Conservation (phyloP, 108 stramenopile genomes). For the Skeletonema marinoi region DNA sequence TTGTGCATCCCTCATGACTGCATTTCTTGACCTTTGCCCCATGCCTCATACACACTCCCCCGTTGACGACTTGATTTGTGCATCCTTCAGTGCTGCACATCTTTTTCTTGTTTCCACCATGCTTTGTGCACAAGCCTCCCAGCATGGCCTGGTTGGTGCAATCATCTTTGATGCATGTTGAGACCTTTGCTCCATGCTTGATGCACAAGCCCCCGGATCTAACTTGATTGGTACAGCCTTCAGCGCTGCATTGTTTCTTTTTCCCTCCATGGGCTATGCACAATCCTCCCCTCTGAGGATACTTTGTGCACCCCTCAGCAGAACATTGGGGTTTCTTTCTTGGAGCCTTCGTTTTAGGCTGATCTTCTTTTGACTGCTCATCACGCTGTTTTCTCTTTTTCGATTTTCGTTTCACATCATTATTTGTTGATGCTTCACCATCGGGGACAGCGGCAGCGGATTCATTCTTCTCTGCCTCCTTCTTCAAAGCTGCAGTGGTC, state of each 20-base stretch:
- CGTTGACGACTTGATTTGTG: not conserved
- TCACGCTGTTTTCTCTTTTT: too few species aligned
- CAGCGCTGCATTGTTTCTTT: not conserved
- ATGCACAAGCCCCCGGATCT: not conserved
- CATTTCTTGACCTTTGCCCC: not conserved
- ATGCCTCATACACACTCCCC: not conserved
- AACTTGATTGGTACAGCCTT: not conserved
- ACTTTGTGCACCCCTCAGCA: too few species aligned
- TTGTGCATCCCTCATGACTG: not conserved
- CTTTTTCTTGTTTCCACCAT: not conserved
- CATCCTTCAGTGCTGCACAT: not conserved
- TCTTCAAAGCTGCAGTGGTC: too few species aligned
- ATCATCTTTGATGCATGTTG: not conserved
- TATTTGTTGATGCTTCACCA: too few species aligned
- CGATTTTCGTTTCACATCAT: too few species aligned
- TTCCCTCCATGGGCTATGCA: not conserved
- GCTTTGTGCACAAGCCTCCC: not conserved
- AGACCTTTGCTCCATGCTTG: not conserved
- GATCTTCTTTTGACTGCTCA: too few species aligned
- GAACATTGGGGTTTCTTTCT: too few species aligned
- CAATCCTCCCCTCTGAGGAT: not conserved
- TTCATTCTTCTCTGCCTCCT: too few species aligned
- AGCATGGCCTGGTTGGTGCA: not conserved
- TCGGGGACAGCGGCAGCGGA: too few species aligned
- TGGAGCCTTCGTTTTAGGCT: too few species aligned